These are phyloP conservation scores for Anethum foeniculum DNA, from an alignment of 140 eudicot genomes.

Conservation along the genomic window DNA sequence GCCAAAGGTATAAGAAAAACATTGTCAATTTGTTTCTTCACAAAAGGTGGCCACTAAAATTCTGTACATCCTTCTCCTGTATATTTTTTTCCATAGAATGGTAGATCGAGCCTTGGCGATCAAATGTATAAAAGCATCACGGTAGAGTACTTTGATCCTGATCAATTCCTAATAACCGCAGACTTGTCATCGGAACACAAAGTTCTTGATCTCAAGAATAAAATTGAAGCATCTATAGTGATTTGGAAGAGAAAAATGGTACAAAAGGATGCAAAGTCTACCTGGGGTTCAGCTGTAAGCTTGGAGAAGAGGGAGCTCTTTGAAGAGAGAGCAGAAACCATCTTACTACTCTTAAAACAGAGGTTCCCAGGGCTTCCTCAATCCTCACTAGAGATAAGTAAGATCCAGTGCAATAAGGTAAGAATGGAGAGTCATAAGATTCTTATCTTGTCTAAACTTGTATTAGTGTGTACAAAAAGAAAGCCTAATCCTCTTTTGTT, in stretches of 20 bases:
- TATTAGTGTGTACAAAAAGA: background rate
- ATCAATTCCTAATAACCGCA: slow-evolving; percentile 43
- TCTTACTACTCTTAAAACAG: slow-evolving; percentile 55
- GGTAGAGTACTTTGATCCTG: slow-evolving; percentile 58
- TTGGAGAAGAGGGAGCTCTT: slow-evolving; percentile 66
- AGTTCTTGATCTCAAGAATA: slow-evolving; percentile 64
- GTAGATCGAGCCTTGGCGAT: slow-evolving; percentile 59
- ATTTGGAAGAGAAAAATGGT: slow-evolving; percentile 81
- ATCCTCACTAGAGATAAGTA: slow-evolving; percentile 62
- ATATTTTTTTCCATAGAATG: slow-evolving; percentile 36
- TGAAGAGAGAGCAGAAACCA: slow-evolving; percentile 77
- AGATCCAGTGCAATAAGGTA: slow-evolving; percentile 62
- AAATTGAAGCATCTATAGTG: slow-evolving; percentile 74
- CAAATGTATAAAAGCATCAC: slow-evolving; percentile 53
- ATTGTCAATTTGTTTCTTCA: background rate
- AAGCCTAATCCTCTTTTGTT: background rate
- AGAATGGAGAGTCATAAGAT: background rate
- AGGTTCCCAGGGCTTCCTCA: slow-evolving; percentile 72
- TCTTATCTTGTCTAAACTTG: background rate
- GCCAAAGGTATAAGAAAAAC: slow-evolving; percentile 36
- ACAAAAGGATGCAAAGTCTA: slow-evolving; percentile 50
- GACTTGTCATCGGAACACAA: slow-evolving; percentile 64
- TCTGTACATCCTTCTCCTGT: background rate
- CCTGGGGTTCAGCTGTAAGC: slow-evolving; percentile 56
- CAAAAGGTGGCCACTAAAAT: background rate